phyloP scores from a whole-genome alignment of 805 yeast genomes.

The Saccharomyces eubayanus region DNA sequence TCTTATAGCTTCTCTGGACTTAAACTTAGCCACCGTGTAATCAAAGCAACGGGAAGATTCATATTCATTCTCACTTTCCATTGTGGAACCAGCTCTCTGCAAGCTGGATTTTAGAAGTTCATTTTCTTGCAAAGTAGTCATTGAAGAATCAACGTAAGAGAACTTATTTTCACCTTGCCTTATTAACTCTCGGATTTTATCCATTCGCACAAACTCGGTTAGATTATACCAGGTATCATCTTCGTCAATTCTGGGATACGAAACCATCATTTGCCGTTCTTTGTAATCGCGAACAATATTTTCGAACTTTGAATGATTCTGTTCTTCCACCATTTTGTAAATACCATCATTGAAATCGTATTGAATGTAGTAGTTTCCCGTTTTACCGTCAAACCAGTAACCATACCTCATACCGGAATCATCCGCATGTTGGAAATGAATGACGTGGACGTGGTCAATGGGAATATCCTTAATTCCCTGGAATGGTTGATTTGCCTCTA shows the following conservation, averaged over 20 bases:
- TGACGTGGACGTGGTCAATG: constrained; percentile 15
- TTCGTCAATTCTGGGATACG: constrained; percentile 19
- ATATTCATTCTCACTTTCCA: background rate
- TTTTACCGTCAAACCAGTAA: constrained; percentile 22
- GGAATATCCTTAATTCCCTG: constrained; percentile 24
- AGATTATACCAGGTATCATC: constrained; percentile 14
- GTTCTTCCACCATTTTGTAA: constrained; percentile 12
- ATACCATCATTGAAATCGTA: constrained; percentile 11
- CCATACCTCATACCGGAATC: constrained; percentile 24
- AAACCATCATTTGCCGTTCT: constrained; percentile 12
- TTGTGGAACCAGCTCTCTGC: background rate
- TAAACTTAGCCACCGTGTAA: constrained; percentile 23
- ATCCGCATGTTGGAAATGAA: constrained; percentile 19
- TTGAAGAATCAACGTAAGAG: constrained; percentile 26
- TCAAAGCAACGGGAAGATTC: constrained; percentile 7
- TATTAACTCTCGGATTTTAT: background rate
- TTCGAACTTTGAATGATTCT: constrained; percentile 8
- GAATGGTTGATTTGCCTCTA: constrained; percentile 17
- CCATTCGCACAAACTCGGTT: background rate
- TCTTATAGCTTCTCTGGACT: constrained; percentile 26
- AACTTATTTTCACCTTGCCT: background rate
- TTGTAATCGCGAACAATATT: constrained; percentile 2
- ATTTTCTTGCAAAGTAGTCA: constrained; percentile 23
- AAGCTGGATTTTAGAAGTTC: constrained; percentile 11
- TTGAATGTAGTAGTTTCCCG: constrained; percentile 6